These are phyloP conservation scores for Alternaria gaisen DNA, from an alignment of 2,329 filamentous ascomycete genomes.

Conservation along the genomic window DNA sequence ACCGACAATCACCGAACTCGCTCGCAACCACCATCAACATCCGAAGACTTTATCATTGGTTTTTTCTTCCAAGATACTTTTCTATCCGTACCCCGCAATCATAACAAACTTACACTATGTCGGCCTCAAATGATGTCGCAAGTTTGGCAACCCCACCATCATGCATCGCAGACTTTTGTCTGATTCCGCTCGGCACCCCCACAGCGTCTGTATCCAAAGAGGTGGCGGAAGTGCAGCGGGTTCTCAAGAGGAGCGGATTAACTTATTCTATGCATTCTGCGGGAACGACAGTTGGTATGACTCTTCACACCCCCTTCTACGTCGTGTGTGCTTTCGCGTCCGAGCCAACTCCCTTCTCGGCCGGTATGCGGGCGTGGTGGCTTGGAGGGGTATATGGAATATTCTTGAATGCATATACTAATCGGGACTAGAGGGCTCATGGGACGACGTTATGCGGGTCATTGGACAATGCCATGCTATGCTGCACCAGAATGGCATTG, in stretches of 20 bases:
- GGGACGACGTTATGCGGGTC: conserved; percentile 82
- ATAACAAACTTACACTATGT: conserved; percentile 24
- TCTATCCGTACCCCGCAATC: neutral
- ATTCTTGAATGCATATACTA: conserved; percentile 10
- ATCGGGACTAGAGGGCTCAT: conserved; percentile 75
- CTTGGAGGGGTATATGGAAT: conserved; percentile 11
- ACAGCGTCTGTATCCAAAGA: conserved; percentile 66
- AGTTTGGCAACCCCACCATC: conserved; percentile 68
- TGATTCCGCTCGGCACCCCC: conserved; percentile 76
- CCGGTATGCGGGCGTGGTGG: conserved; percentile 10
- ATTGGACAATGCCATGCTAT: conserved; percentile 53
- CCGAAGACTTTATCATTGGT: neutral
- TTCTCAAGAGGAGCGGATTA: conserved; percentile 82
- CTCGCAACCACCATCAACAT: neutral
- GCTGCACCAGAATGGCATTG: conserved; percentile 50
- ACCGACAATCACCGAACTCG: neutral
- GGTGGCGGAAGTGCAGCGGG: conserved; percentile 85
- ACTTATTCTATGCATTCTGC: conserved; percentile 91
- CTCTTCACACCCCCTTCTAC: neutral
- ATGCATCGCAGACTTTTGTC: conserved; percentile 90
- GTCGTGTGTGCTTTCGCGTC: conserved; percentile 2
- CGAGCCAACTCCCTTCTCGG: conserved; percentile 11
- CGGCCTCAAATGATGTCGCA: conserved; percentile 29
- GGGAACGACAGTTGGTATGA: conserved; percentile 86
- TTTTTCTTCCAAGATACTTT: neutral